A percentile compares a stretch with the other conserved stretches of the same genome.
phyloP scores from a whole-genome alignment of 805 yeast species.

The Sugiyamaella marilandica region DNA sequence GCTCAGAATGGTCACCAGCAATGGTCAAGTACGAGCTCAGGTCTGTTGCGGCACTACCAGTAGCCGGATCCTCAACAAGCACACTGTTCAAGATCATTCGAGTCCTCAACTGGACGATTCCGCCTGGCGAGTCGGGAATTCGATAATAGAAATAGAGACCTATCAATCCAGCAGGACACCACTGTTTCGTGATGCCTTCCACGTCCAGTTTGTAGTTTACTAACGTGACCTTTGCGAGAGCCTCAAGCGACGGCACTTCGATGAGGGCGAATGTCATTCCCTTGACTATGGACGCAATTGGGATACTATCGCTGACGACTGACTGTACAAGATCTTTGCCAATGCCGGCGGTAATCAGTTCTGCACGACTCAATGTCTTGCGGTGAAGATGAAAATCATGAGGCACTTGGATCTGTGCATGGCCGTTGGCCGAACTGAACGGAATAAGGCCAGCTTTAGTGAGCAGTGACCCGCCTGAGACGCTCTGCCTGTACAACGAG shows the following conservation, averaged over 20 bases:
- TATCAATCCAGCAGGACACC: not conserved
- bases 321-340: not conserved
- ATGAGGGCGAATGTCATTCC: constrained; percentile 9
- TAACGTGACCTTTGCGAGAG: not conserved
- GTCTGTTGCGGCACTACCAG: constrained; percentile 8
- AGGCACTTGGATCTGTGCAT: constrained; percentile 1
- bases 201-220: not conserved
- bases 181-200: not conserved
- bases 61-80: constrained; percentile 11
- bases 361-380: not conserved
- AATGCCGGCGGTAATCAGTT: not conserved
- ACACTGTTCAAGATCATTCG: constrained; percentile 8
- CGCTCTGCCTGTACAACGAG: not conserved
- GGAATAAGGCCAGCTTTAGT: constrained; percentile 8
- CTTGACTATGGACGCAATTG: constrained; percentile 9
- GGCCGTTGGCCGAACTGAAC: not conserved
- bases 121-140: not conserved
- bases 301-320: not conserved
- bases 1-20: not conserved
- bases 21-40: not conserved
- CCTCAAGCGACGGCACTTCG: constrained; percentile 6
- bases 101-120: not conserved
- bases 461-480: not conserved
- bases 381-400: constrained; percentile 7
- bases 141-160: not conserved